Conservation (phyloP, 1,284 basidiomycete species). For the Pholiota adiposa region DNA sequence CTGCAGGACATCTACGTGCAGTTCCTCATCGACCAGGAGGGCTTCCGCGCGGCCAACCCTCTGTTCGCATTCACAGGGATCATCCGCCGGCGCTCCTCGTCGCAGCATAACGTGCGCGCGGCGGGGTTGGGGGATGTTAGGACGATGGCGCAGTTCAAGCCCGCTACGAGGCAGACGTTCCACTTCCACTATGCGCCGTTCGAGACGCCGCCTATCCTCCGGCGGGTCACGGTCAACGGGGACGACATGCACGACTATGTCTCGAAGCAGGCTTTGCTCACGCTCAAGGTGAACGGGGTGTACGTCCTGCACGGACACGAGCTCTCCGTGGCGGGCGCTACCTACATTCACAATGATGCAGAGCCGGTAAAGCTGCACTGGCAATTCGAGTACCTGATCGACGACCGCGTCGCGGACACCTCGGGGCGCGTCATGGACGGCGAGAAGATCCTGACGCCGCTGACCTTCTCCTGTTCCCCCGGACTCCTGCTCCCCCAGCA, state of each 20-base stretch:
- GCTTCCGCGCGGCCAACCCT: conserved; percentile 65
- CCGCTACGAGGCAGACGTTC: conserved; percentile 58
- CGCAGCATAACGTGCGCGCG: conserved; percentile 25
- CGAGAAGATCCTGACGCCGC: conserved; percentile 72
- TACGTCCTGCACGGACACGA: conserved; percentile 75
- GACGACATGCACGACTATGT: conserved; percentile 74
- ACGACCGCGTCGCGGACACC: conserved; percentile 51
- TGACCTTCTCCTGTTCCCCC: conserved; percentile 76
- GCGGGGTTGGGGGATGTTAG: too few species aligned
- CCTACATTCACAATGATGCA: conserved; percentile 20
- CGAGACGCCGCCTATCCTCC: conserved; percentile 68
- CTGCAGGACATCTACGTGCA: conserved; percentile 59
- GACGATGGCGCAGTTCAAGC: conserved; percentile 68
- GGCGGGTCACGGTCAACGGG: conserved; percentile 65
- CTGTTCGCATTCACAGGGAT: conserved; percentile 61
- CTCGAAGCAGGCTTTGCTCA: conserved; percentile 70
- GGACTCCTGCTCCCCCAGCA: conserved; percentile 63
- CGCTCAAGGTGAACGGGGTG: conserved; percentile 69
- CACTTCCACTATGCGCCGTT: conserved; percentile 73
- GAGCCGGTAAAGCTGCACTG: conserved; percentile 55
- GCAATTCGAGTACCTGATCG: conserved; percentile 80
- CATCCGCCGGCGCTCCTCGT: conserved; percentile 32
- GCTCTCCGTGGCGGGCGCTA: conserved; percentile 22
- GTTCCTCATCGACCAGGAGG: conserved; percentile 81
- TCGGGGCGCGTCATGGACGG: conserved; percentile 55